Conservation (phyloP, 306 rosid genomes). For the Prunus armeniaca region DNA sequence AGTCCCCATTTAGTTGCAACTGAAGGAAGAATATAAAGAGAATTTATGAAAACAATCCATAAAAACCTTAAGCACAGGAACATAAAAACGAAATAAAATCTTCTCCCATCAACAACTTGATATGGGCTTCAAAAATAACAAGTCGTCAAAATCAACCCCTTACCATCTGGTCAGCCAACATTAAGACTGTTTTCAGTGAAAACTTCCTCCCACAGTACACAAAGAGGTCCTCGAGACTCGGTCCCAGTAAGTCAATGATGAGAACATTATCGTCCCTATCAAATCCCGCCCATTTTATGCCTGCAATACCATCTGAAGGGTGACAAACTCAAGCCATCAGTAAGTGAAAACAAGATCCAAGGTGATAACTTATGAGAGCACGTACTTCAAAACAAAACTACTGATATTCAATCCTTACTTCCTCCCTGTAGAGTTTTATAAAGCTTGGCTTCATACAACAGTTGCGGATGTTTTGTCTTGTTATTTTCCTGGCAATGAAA, state of each 20-base stretch:
- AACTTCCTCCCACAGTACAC: slow-evolving; percentile 38
- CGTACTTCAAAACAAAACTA: not conserved
- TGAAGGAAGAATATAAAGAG: not conserved
- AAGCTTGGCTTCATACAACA: slow-evolving; percentile 64
- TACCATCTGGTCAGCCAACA: slow-evolving; percentile 48
- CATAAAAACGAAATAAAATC: not conserved
- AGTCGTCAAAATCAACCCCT: not conserved
- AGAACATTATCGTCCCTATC: slow-evolving; percentile 36
- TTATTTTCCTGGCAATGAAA: slow-evolving; percentile 46
- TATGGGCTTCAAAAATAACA: not conserved
- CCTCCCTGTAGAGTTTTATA: slow-evolving; percentile 59
- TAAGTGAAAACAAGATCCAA: not conserved
- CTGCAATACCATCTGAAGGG: slow-evolving; percentile 11
- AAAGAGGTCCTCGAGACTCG: slow-evolving; percentile 37
- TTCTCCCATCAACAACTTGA: not conserved
- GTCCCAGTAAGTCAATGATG: slow-evolving; percentile 37
- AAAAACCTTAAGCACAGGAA: not conserved
- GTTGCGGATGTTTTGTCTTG: slow-evolving; percentile 66
- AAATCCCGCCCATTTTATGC: slow-evolving; percentile 30
- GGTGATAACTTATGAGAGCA: not conserved
- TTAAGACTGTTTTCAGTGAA: slow-evolving; percentile 32
- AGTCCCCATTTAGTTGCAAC: not conserved
- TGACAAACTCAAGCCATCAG: not conserved
- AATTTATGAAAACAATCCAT: not conserved
- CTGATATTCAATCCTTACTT: slow-evolving; percentile 36